A percentile compares a stretch with the other conserved stretches of the same genome.
phyloP scores from a whole-genome alignment of 257 asterid genomes.

The Fraxinus excelsior region DNA sequence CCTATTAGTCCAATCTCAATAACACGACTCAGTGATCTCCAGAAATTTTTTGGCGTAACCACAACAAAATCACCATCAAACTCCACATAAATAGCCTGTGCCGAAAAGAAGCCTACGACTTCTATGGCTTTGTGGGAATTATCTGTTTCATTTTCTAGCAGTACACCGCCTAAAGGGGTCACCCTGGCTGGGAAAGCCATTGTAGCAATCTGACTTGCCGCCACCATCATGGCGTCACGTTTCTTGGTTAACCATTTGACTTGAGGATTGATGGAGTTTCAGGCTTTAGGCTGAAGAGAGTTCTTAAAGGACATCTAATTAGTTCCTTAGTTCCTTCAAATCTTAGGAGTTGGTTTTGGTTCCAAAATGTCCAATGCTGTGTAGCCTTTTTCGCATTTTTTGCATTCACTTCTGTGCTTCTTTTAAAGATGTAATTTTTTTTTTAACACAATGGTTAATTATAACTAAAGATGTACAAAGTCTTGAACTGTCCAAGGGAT shows the following conservation, averaged over 20 bases:
- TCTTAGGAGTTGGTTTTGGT: constrained; percentile 5
- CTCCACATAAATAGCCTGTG: constrained; percentile 42
- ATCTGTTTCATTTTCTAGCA: constrained; percentile 25
- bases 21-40: constrained; percentile 26
- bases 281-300: not conserved
- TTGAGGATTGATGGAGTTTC: not conserved
- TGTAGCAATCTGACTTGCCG: constrained; percentile 44
- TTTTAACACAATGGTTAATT: too few relatives aligned
- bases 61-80: constrained; percentile 58
- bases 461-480: too few relatives aligned
- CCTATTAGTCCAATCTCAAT: constrained; percentile 28
- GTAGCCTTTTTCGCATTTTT: constrained; percentile 29
- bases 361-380: constrained; percentile 30
- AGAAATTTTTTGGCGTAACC: constrained; percentile 35
- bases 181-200: constrained; percentile 47
- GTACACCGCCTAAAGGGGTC: constrained; percentile 46
- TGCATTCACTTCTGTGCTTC: constrained; percentile 29
- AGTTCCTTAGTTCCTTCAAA: not conserved
- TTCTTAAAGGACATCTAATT: not conserved
- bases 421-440: too few relatives aligned
- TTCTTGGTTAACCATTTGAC: constrained; percentile 38
- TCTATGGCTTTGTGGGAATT: constrained; percentile 43
- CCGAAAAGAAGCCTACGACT: constrained; percentile 50
- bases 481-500: too few relatives aligned
- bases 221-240: constrained; percentile 46